phyloP scores from a whole-genome alignment of 371 early-diverging fungal genomes.

The Mucor racemosus region DNA sequence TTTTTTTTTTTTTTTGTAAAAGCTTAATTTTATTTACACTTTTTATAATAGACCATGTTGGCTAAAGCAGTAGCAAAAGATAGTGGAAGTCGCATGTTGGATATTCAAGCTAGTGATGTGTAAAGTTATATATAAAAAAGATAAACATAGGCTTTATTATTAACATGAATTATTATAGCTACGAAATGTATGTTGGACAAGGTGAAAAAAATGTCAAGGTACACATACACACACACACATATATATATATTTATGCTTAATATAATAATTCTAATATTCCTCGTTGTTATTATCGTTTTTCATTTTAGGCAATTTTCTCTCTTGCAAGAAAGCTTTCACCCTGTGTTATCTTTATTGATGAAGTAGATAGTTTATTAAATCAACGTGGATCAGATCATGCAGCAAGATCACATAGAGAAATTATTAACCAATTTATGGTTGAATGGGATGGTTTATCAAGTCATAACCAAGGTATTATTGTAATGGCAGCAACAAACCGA shows the following conservation, averaged over 20 bases:
- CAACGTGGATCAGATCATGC: conserved; percentile 70
- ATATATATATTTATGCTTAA: not conserved
- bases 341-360: conserved; percentile 98
- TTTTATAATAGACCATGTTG: conserved; percentile 78
- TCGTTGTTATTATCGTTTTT: conserved; percentile 13
- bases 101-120: conserved; percentile 94
- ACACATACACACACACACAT: not conserved
- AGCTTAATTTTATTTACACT: not conserved
- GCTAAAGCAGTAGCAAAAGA: conserved; percentile 97
- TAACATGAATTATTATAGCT: conserved; percentile 21
- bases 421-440: conserved; percentile 95
- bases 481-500: conserved; percentile 97
- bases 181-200: conserved; percentile 98
- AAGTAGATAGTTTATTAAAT: conserved; percentile 95
- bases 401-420: conserved; percentile 73
- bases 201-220: conserved; percentile 94
- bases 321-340: conserved; percentile 95
- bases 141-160: not conserved
- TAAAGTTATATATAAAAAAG: conserved; percentile 27
- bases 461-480: conserved; percentile 78
- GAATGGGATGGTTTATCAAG: conserved; percentile 96
- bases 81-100: conserved; percentile 91
- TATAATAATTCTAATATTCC: not conserved
- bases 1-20: not conserved
- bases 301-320: conserved; percentile 83